Conservation (phyloP, 2,329 filamentous ascomycete genomes). For the Pseudocercospora crystallina region DNA sequence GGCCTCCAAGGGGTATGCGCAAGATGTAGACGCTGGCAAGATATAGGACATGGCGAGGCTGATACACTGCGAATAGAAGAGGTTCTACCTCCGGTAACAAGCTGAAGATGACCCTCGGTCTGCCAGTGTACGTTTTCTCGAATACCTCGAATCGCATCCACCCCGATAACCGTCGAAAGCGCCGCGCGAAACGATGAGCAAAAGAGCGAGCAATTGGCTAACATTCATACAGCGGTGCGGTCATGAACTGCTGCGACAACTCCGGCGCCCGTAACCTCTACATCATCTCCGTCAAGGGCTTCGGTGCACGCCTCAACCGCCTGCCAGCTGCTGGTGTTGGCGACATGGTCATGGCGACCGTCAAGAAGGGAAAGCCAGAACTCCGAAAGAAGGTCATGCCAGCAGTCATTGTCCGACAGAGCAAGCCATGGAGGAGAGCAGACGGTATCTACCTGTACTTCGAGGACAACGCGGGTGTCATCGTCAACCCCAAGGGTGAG, state of each 20-base stretch:
- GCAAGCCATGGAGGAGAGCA: constrained; percentile 98
- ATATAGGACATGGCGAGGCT: neutral
- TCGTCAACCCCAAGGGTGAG: constrained; percentile 99
- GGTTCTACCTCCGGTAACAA: constrained; percentile 98
- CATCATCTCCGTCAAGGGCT: constrained; percentile 99
- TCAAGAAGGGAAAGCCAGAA: constrained; percentile 99
- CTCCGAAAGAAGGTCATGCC: constrained; percentile 99
- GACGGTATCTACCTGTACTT: constrained; percentile 99
- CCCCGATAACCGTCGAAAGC: constrained; percentile 3
- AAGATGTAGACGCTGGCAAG: neutral
- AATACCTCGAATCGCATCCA: constrained; percentile 8
- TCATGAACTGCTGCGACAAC: constrained; percentile 99
- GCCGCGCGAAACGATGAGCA: neutral
- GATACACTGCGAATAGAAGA: constrained; percentile 37
- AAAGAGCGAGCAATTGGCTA: constrained; percentile 8
- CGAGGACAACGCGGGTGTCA: constrained; percentile 99
- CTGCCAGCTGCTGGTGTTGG: constrained; percentile 96
- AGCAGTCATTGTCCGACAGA: constrained; percentile 96
- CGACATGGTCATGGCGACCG: constrained; percentile 99
- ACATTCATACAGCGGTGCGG: constrained; percentile 70
- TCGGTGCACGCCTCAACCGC: constrained; percentile 95
- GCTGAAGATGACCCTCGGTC: constrained; percentile 99
- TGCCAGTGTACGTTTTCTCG: constrained; percentile 82
- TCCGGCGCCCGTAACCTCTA: constrained; percentile 95
- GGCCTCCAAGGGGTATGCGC: constrained; percentile 35